phyloP scores from a whole-genome alignment of 2,329 filamentous ascomycete genomes.

The Exophiala alcalophila region DNA sequence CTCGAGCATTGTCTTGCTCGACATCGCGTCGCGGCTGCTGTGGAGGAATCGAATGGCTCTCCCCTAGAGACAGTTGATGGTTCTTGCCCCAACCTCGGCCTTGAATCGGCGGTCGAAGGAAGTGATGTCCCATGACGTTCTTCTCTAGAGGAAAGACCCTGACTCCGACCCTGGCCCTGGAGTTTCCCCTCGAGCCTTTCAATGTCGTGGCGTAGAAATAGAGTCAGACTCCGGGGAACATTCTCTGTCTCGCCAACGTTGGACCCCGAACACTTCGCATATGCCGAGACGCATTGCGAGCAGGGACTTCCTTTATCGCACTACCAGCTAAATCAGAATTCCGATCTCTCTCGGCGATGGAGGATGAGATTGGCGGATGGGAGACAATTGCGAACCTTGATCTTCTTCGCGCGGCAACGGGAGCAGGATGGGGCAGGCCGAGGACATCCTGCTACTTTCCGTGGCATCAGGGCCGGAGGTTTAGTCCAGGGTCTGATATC shows the following conservation, averaged over 20 bases:
- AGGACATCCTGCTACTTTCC: conserved; percentile 5
- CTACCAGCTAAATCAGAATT: neutral
- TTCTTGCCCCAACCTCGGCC: too few species aligned
- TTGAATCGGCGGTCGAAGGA: too few species aligned
- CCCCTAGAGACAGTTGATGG: too few species aligned
- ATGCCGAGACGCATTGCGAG: conserved; percentile 1
- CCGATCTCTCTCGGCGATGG: too few species aligned
- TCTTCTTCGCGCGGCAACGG: conserved; percentile 5
- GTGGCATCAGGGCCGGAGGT: conserved; percentile 3
- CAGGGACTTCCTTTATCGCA: conserved; percentile 5
- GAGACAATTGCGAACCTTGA: neutral
- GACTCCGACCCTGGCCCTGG: neutral
- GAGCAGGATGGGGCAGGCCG: neutral
- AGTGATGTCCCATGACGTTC: too few species aligned
- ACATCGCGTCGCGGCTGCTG: neutral
- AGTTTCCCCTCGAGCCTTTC: neutral
- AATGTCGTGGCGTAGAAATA: conserved; percentile 3
- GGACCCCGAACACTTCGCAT: conserved; percentile 2
- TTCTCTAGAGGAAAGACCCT: too few species aligned
- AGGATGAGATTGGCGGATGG: too few species aligned
- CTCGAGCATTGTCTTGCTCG: neutral
- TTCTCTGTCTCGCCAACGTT: neutral
- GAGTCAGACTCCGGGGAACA: conserved; percentile 3
- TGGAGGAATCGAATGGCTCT: neutral
- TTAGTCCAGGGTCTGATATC: too few species aligned